phyloP scores from a whole-genome alignment of 2,329 filamentous ascomycete species.

The Raffaelea ambrosiae region DNA sequence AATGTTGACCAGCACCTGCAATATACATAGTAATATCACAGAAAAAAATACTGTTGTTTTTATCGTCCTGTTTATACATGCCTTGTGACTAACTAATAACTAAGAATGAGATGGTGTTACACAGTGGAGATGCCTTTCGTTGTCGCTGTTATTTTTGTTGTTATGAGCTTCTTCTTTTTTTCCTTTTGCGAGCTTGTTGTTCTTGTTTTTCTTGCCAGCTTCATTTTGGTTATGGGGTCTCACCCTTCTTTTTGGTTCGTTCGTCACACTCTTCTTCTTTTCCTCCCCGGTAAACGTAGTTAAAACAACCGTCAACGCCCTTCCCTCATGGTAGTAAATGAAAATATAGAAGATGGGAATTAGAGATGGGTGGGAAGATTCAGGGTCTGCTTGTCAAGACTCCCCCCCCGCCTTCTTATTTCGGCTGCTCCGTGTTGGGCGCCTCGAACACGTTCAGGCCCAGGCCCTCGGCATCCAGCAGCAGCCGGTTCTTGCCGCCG shows the following conservation, averaged over 20 bases:
- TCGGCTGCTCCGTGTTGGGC: constrained; percentile 20
- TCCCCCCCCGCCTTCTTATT: constrained; percentile 29
- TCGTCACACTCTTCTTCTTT: background rate
- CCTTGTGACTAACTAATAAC: no score
- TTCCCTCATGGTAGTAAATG: no score
- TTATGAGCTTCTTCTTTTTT: background rate
- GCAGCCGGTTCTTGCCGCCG: constrained; percentile 84
- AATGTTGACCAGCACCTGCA: no score
- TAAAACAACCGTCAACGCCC: background rate
- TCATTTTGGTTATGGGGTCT: no score
- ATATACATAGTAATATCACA: no score
- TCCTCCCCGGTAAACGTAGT: background rate
- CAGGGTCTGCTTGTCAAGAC: no score
- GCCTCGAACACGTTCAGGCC: constrained; percentile 75
- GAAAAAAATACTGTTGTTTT: no score
- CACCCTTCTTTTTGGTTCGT: background rate
- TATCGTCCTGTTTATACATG: no score
- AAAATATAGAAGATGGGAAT: no score
- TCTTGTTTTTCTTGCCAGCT: no score
- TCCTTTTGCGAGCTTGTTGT: no score
- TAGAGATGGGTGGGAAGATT: no score
- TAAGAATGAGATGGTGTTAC: constrained; percentile 1
- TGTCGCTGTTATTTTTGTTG: constrained; percentile 1
- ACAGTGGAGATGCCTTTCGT: constrained; percentile 10
- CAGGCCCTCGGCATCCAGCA: constrained; percentile 83